These are phyloP conservation scores for Cladosporium sp. DNA, from an alignment of 2,329 filamentous ascomycete genomes.

Conservation along the genomic window DNA sequence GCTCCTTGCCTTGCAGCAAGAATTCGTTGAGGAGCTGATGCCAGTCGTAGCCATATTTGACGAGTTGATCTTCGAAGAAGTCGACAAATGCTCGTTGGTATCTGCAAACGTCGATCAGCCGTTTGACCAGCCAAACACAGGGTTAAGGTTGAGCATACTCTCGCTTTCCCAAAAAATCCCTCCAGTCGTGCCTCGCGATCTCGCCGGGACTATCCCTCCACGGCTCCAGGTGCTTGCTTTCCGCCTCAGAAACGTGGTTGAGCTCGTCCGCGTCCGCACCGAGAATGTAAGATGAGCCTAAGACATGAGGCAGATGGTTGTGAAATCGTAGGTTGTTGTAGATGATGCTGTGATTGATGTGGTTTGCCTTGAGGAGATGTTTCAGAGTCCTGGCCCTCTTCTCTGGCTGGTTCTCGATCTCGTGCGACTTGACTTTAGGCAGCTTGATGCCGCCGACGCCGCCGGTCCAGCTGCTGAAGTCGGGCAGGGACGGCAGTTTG, in stretches of 20 bases:
- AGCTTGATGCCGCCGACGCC: constrained; percentile 40
- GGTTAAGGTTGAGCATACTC: constrained; percentile 40
- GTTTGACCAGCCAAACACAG: background rate
- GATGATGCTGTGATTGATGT: constrained; percentile 79
- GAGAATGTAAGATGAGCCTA: constrained; percentile 79
- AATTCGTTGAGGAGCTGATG: constrained; percentile 69
- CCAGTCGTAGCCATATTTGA: constrained; percentile 75
- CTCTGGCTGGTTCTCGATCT: constrained; percentile 73
- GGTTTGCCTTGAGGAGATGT: constrained; percentile 85
- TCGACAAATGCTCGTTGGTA: constrained; percentile 91
- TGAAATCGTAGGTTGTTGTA: constrained; percentile 69
- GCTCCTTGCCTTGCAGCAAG: constrained; percentile 66
- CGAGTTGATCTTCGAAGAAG: constrained; percentile 90
- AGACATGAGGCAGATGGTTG: constrained; percentile 77
- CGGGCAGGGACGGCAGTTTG: constrained; percentile 23
- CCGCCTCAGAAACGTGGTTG: constrained; percentile 72
- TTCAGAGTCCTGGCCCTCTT: constrained; percentile 78
- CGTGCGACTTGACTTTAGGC: constrained; percentile 64
- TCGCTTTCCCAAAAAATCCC: constrained; percentile 70
- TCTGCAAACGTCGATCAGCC: constrained; percentile 28
- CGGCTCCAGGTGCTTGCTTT: constrained; percentile 63
- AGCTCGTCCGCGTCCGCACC: constrained; percentile 69
- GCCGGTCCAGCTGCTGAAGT: constrained; percentile 19
- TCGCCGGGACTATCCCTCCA: constrained; percentile 84
- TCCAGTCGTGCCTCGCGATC: constrained; percentile 77